These are phyloP conservation scores for Antitrichia curtipendula DNA, from an alignment of 225 moss, liverwort and hornwort genomes.

Conservation along the genomic window DNA sequence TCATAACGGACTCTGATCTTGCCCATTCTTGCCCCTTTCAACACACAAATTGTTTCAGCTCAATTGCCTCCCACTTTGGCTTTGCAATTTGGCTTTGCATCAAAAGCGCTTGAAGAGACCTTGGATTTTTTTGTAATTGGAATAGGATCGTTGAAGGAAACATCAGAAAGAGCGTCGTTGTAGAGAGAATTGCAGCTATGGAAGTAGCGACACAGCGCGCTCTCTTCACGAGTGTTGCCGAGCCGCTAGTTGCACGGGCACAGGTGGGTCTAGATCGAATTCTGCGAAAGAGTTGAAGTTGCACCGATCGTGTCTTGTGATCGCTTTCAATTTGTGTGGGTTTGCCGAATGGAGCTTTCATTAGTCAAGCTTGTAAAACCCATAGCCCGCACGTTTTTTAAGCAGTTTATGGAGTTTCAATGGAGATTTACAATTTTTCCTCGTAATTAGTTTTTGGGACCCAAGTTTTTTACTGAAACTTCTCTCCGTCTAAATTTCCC, in stretches of 20 bases:
- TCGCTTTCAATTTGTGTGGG: not conserved
- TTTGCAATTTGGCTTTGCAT: not conserved
- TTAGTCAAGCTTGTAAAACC: not conserved
- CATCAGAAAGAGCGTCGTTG: not conserved
- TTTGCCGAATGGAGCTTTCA: not conserved
- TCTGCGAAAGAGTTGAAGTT: not conserved
- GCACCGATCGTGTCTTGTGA: not conserved
- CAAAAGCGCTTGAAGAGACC: not conserved
- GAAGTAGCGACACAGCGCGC: constrained; percentile 22
- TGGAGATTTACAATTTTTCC: not conserved
- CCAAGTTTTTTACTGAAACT: too few species aligned
- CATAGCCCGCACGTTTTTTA: too few species aligned
- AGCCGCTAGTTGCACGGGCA: not conserved
- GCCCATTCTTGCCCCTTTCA: not conserved
- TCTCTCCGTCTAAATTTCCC: not conserved
- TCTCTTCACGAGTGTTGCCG: constrained; percentile 2
- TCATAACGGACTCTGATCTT: not conserved
- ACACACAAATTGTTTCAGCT: not conserved
- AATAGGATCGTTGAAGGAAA: not conserved
- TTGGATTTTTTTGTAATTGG: not conserved
- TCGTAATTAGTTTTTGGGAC: too few species aligned
- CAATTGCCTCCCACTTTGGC: not conserved
- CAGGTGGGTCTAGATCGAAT: constrained; percentile 4
- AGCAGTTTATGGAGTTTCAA: not conserved
- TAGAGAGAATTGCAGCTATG: not conserved